These are phyloP conservation scores for Colletotrichum cereale DNA, from an alignment of 2,329 filamentous ascomycete species.

Conservation along the genomic window DNA sequence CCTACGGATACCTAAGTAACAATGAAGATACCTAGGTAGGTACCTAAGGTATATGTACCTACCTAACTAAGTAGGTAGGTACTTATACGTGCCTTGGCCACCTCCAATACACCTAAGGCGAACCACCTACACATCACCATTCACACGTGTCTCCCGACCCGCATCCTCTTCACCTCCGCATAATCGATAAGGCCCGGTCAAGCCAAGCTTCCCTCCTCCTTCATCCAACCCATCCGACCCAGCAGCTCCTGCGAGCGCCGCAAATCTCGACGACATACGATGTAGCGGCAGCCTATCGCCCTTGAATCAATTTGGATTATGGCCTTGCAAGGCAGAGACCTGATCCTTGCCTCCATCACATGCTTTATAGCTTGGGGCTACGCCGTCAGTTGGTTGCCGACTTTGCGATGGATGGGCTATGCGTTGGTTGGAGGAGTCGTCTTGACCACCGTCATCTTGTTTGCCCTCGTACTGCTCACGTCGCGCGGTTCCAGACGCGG, in stretches of 20 bases:
- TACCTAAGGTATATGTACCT: too few relatives aligned
- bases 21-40: neutral
- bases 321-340: conserved; percentile 81
- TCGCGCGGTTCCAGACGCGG: conserved; percentile 63
- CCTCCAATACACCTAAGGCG: neutral
- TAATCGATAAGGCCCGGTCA: conserved; percentile 13
- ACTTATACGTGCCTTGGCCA: neutral
- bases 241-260: conserved; percentile 13
- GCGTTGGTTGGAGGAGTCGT: conserved; percentile 81
- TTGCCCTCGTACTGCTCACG: conserved; percentile 72
- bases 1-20: neutral
- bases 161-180: conserved; percentile 2
- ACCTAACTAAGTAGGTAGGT: neutral
- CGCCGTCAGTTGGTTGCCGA: conserved; percentile 83
- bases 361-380: conserved; percentile 91
- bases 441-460: conserved; percentile 65
- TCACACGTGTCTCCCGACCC: conserved; percentile 10
- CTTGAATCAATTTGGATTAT: conserved; percentile 56
- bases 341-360: conserved; percentile 75
- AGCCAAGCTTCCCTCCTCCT: neutral
- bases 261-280: conserved; percentile 24
- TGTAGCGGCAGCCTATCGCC: conserved; percentile 34
- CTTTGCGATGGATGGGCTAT: conserved; percentile 86
- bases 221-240: neutral
- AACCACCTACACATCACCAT: neutral